Conservation (phyloP, 768 basidiomycete species). For the Pleurotus tuoliensis region DNA sequence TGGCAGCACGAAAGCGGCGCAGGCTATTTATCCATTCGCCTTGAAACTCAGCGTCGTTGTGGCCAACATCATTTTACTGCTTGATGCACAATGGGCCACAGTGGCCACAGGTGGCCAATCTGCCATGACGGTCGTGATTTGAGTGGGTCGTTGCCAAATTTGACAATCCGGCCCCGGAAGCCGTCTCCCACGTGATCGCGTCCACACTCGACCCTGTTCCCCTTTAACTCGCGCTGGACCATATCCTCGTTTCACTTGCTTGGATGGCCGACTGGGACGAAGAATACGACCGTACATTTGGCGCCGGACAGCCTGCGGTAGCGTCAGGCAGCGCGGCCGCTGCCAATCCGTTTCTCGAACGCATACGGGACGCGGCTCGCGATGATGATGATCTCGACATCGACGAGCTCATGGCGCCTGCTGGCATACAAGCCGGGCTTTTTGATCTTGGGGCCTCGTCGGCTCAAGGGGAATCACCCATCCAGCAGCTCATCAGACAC, state of each 20-base stretch:
- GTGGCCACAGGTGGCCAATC: too few species aligned
- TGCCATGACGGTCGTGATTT: too few species aligned
- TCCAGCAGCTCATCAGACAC: constrained; percentile 70
- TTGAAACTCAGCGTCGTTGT: too few species aligned
- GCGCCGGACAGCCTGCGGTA: not conserved
- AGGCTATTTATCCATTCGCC: too few species aligned
- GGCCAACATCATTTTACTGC: too few species aligned
- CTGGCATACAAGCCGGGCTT: not conserved
- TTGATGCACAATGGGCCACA: too few species aligned
- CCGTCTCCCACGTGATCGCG: too few species aligned
- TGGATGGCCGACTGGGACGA: constrained; percentile 12
- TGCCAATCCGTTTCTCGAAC: constrained; percentile 6
- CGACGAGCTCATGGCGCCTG: constrained; percentile 9
- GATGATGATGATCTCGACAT: constrained; percentile 10
- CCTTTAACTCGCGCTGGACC: not conserved
- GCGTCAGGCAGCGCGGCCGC: not conserved
- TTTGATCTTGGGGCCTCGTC: not conserved
- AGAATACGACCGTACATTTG: constrained; percentile 8
- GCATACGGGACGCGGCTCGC: constrained; percentile 6
- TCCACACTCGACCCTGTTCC: too few species aligned
- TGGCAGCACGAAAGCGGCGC: too few species aligned
- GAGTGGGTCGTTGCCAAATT: too few species aligned
- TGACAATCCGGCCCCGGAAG: too few species aligned
- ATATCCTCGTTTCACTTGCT: not conserved
- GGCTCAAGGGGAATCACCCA: constrained; percentile 47